A percentile compares a stretch with the other conserved stretches of the same genome.
Conservation (phyloP, 371 early-diverging fungal species). For the Circinella minor region DNA sequence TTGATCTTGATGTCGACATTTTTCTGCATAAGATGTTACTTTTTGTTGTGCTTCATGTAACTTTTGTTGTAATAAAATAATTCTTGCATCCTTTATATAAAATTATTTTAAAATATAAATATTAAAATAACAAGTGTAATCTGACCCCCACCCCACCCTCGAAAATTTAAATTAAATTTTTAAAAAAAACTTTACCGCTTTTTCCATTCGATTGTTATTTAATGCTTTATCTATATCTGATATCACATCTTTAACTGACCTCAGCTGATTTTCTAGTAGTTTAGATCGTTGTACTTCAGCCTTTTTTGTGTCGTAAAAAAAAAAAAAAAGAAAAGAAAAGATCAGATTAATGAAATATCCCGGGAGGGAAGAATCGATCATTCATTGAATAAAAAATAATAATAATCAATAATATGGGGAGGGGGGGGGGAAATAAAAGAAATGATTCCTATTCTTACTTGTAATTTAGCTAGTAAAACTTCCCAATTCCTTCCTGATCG, state of each 20-base stretch:
- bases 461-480: constrained; percentile 34
- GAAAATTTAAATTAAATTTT: background rate
- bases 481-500: constrained; percentile 29
- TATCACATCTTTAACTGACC: constrained; percentile 31
- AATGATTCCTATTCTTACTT: constrained; percentile 24
- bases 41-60: constrained; percentile 27
- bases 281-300: constrained; percentile 42
- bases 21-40: constrained; percentile 27
- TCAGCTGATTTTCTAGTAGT: constrained; percentile 38
- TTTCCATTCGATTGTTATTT: constrained; percentile 19
- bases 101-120: background rate
- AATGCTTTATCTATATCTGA: constrained; percentile 24
- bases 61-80: constrained; percentile 22
- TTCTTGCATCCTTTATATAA: constrained; percentile 23
- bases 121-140: background rate
- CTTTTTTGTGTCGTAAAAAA: constrained; percentile 2
- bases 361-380: background rate
- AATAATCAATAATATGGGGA: no score
- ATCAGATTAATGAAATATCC: constrained; percentile 3
- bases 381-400: no score
- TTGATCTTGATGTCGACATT: constrained; percentile 32
- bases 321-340: background rate
- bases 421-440: background rate
- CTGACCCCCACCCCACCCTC: background rate
- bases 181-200: constrained; percentile 21